Evolutionary conservation across 208 protist species (phyloP), one percentile per base, ranked within the genome.

Genomic region (Sergeia podlipaevii): DNA sequence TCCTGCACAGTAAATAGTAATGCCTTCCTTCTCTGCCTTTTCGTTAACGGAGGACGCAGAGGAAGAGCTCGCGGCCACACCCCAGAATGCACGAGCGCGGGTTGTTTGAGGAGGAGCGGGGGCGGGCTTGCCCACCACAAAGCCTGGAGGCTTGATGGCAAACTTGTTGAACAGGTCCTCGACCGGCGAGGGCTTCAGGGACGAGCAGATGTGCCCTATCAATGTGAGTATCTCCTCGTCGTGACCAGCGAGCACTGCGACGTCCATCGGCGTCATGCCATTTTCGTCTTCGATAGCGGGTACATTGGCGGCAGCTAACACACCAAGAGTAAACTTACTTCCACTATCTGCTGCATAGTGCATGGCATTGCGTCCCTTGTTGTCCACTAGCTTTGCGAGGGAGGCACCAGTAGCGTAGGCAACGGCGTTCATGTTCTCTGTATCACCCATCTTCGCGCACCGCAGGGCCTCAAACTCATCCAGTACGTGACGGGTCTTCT

Each of bases 261-360:
- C 68, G 57, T 91, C 78, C 10, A 95, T 60, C 44, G 87, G 87
- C 7, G 78, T 90, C 54, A 90, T 65, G 21, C 66, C 70, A 45
- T 81, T 81, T 30, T 85, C 72, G 44, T 89, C 84, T 23, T 46
- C 66, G 18, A 53, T 39, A 60, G 80, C 87, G 11, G 80, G 82
- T 28, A 94, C 77, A 20, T 56, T 43, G 5, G 57, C 54, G 29
- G 75, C 58, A 2, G 47, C 44, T 7, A 73, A 48, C 11, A 91
- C 61, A 32, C 59, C 48, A 60, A 79, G 63, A 5, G 91, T 65
- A 21, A 89, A 54, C n/a, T 38, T 23, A 32, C 58, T 59, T 8
- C 87, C 81, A 45, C 75, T 75, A 50, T 95, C 87, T 5, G 81
- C 83, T 20, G 78, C 83, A 61, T 95, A 95, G 65, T 95, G 87